Conservation (phyloP, 495 filamentous ascomycete species). For the Echria macrotheca region DNA sequence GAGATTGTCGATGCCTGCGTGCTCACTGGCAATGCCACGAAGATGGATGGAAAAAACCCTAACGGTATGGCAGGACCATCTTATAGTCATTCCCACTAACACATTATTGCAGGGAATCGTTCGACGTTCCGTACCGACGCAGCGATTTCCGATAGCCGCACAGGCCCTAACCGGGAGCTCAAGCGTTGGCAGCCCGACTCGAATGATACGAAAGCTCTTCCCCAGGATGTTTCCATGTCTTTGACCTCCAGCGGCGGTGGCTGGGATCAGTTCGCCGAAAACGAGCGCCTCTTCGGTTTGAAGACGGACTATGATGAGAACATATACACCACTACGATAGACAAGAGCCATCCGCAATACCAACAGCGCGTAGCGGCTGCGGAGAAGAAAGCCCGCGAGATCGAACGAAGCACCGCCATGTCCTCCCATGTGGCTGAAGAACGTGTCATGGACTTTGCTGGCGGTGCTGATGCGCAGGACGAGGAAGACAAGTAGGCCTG, state of each 20-base stretch:
- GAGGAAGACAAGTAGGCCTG: constrained; percentile 83
- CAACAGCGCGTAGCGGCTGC: constrained; percentile 69
- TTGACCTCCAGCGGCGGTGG: too few relatives aligned
- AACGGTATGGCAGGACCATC: too few relatives aligned
- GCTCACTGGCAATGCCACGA: constrained; percentile 40
- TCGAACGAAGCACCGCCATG: constrained; percentile 61
- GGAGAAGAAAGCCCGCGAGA: constrained; percentile 81
- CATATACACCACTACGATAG: constrained; percentile 86
- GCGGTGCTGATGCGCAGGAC: constrained; percentile 53
- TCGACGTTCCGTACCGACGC: constrained; percentile 75
- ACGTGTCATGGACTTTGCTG: constrained; percentile 59
- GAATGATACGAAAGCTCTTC: constrained; percentile 56
- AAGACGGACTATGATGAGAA: constrained; percentile 87
- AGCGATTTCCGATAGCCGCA: constrained; percentile 74
- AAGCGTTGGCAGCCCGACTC: constrained; percentile 72
- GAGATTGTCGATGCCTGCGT: constrained; percentile 66
- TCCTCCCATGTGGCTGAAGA: constrained; percentile 87
- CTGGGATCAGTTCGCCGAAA: constrained; percentile 95
- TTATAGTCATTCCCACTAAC: too few relatives aligned
- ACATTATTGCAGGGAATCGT: constrained; percentile 34
- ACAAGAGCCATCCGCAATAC: constrained; percentile 75
- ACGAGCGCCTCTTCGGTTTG: constrained; percentile 80
- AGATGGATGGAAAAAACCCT: constrained; percentile 46
- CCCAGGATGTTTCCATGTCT: too few relatives aligned
- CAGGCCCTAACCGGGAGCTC: constrained; percentile 66